Evolutionary conservation across 257 asterid species (phyloP), one percentile per base, ranked within the genome.

Genomic region (Forsythia suspensa): DNA sequence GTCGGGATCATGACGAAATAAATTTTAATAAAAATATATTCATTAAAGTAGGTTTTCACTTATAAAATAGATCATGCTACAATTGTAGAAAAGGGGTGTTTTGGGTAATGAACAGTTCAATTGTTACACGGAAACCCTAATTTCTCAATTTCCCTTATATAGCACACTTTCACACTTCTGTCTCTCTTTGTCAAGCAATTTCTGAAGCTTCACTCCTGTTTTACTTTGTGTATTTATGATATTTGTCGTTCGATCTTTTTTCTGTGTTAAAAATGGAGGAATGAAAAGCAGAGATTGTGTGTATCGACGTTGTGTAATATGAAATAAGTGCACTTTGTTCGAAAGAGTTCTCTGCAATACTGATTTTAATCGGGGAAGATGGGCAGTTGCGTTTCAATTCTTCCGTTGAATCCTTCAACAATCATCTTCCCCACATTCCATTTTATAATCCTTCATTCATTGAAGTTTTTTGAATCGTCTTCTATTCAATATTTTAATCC

Each of bases 371-470:
- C 71, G 80, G 80, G 76, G 88, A 85, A 85, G 86, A 79, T 89
- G 92, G 92, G 92, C 92, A 87, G 90, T 86, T 89, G 92, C 73
- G 51, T 83, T 86, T 83, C 88, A 81, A 24, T 57, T 51, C 37
- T 8, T 82, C 82, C 82, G 39, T 89, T 86, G 88, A 70, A 86
- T 39, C 77, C 38, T 76, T 82, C 93, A 87, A 87, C 87, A 89
- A 89, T 89, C 91, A 89, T 89, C 87, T 86, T 84, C 90, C 69
- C 82, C 69, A 87, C 86, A 86, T 78, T 3, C 16, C 11, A 29
- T 3, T 24, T 61, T 20, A 0, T 3, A 12, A 21, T 42, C 42
- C 15, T 67, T 39, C 61, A 75, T 79, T 21, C 13, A 41, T 41
- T 3, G 24, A 2, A 11, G 24, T 46, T 5, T 2, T 41, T 63